These are phyloP conservation scores for Mycena galopus DNA, from an alignment of 768 basidiomycete species.

Conservation along the genomic window DNA sequence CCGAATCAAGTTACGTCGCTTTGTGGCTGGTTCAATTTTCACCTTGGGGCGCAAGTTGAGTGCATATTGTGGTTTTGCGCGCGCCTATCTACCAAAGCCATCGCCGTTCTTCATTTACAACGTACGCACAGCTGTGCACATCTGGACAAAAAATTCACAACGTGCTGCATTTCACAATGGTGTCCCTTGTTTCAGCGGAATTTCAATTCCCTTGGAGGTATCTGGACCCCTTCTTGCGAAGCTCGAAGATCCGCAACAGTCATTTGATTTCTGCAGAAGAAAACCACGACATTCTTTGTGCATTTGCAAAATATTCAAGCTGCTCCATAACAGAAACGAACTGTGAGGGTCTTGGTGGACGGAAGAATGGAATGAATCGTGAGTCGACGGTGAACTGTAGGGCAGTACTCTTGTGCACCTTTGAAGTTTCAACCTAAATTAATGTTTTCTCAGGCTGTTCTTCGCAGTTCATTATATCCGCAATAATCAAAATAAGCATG, in stretches of 20 bases:
- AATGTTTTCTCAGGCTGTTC: not conserved
- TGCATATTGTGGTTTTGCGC: no score
- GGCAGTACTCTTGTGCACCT: not conserved
- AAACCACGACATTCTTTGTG: no score
- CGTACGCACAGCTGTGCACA: conserved; percentile 11
- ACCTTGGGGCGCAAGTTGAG: no score
- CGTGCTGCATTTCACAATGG: not conserved
- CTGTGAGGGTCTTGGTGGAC: not conserved
- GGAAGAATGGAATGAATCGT: not conserved
- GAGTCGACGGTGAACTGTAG: not conserved
- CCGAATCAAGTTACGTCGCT: not conserved
- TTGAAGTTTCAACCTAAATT: not conserved
- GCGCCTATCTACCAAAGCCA: not conserved
- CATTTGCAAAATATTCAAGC: no score
- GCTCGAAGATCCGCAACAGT: not conserved
- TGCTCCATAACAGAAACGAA: no score
- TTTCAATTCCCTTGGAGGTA: conserved; percentile 17
- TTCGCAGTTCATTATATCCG: conserved; percentile 6
- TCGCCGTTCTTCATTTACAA: conserved; percentile 12
- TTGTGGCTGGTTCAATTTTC: not conserved
- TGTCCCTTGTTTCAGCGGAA: not conserved
- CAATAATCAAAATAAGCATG: conserved; percentile 6
- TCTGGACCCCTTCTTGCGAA: conserved; percentile 1
- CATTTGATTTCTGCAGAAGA: not conserved
- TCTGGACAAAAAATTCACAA: not conserved